Base-by-base conservation (phyloP, 768 basidiomycete genomes). In the Scleroderma citrinum region DNA sequence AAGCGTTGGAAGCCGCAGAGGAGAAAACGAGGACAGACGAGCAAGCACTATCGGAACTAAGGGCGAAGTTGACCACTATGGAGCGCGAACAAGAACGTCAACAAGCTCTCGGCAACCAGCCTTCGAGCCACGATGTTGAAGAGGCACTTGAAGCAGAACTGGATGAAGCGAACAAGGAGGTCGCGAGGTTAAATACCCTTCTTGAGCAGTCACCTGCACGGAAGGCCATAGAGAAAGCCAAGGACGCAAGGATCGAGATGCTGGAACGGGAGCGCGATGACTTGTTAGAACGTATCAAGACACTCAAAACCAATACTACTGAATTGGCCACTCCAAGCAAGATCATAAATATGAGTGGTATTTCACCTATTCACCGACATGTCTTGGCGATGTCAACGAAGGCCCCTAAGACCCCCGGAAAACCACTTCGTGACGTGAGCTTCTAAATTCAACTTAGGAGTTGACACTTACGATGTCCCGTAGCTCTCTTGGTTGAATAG, bases 291-390 rank as follows among this genome's bases (percentile, higher is more conserved):
- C 74, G 87, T 29, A 76, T 92, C 56, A 78, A 74, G 60, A 69
- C 75, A 7, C 64, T 85, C 48, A 76, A 78, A 60, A 71, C 69
- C 57, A 77, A 74, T 23, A 66, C 77, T 56, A 71, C 71, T 26
- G 77, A 78, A 37, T 70, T 75, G 54, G 69, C 63, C 44, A 84
- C 85, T 6, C 86, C 87, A 0, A 75, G 70, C 58, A 82, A 77
- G 60, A 52, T 74, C 31, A 56, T 70, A 52, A 84, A 78, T 61
- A 58, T 60, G 14, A 83, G 76, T 52, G 77, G 76, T 3, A 82
- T 88, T 50, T 88, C 86, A n/a, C 86, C 87, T 4, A 80, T 87
- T 56, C 84, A 86, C 59, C 79, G 86, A 16, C 85, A 83, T 31
- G 77, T 82, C 21, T 63, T 89, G 41, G 76, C 78, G 35, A 76